These are phyloP conservation scores for Flaveria linearis DNA, from an alignment of 129 eudicot genomes.

Conservation along the genomic window DNA sequence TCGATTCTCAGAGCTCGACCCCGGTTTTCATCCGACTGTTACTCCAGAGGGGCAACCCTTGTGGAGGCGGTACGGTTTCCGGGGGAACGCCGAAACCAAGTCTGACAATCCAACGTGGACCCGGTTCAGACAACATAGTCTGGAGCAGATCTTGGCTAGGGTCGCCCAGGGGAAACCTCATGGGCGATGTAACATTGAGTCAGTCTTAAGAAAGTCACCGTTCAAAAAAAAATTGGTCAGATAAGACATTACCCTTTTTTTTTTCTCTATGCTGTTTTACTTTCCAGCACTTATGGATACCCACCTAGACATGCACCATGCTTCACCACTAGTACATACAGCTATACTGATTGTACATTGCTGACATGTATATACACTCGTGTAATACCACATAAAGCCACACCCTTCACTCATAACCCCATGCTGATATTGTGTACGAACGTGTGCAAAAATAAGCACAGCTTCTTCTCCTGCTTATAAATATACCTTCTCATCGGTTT, in stretches of 20 bases:
- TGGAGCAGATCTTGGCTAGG: no score
- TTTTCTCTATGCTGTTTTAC: not conserved
- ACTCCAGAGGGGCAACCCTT: no score
- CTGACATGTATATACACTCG: constrained; percentile 4
- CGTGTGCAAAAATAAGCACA: constrained; percentile 13
- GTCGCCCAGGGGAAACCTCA: no score
- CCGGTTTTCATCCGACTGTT: no score
- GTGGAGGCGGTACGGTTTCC: no score
- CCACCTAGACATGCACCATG: not conserved
- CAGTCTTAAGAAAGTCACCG: no score
- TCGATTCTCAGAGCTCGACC: no score
- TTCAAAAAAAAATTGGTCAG: not conserved
- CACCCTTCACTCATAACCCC: not conserved
- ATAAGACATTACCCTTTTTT: not conserved
- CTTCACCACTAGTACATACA: constrained; percentile 11
- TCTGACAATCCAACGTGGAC: no score
- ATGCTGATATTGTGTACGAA: constrained; percentile 24
- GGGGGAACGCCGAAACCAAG: no score
- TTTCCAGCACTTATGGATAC: constrained; percentile 7
- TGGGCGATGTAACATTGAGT: no score
- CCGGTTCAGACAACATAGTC: no score
- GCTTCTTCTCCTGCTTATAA: not conserved
- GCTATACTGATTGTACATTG: constrained; percentile 3
- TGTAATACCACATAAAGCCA: constrained; percentile 22
- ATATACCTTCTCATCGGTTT: constrained; percentile 14